phyloP scores from a whole-genome alignment of 2,329 filamentous ascomycete genomes.

The Colletotrichum sp. region DNA sequence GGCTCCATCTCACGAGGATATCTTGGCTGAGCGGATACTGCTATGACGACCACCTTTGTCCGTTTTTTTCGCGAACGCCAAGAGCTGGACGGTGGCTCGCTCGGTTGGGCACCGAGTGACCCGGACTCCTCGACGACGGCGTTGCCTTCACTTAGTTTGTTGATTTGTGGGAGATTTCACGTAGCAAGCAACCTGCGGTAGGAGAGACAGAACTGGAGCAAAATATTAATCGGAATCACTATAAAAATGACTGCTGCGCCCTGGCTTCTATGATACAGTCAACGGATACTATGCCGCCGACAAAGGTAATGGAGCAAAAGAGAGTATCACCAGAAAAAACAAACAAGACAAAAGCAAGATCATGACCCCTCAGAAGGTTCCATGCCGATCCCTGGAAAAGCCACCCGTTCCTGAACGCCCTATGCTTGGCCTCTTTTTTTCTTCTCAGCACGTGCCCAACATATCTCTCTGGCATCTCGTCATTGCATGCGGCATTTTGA shows the following conservation, averaged over 20 bases:
- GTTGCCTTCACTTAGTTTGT: too few relatives aligned
- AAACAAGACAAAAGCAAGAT: not conserved
- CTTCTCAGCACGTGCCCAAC: not conserved
- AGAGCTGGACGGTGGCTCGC: too few relatives aligned
- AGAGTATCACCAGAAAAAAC: not conserved
- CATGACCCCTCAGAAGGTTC: not conserved
- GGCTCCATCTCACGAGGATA: too few relatives aligned
- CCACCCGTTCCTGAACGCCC: constrained; percentile 7
- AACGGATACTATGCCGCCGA: not conserved
- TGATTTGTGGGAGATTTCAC: too few relatives aligned
- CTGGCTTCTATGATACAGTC: constrained; percentile 14
- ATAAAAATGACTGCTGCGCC: not conserved
- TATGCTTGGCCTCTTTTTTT: not conserved
- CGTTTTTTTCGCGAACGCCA: too few relatives aligned
- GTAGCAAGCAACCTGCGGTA: too few relatives aligned
- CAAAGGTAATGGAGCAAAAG: not conserved
- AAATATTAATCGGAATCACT: not conserved
- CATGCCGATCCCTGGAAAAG: constrained; percentile 1
- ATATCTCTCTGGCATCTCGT: not conserved
- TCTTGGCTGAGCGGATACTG: too few relatives aligned
- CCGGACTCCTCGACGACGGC: too few relatives aligned
- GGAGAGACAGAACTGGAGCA: not conserved
- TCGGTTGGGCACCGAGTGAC: too few relatives aligned
- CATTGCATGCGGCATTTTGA: not conserved
- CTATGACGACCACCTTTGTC: too few relatives aligned